These are phyloP conservation scores for Aschersonia sp. DNA, from an alignment of 2,329 filamentous ascomycete species.

Conservation along the genomic window DNA sequence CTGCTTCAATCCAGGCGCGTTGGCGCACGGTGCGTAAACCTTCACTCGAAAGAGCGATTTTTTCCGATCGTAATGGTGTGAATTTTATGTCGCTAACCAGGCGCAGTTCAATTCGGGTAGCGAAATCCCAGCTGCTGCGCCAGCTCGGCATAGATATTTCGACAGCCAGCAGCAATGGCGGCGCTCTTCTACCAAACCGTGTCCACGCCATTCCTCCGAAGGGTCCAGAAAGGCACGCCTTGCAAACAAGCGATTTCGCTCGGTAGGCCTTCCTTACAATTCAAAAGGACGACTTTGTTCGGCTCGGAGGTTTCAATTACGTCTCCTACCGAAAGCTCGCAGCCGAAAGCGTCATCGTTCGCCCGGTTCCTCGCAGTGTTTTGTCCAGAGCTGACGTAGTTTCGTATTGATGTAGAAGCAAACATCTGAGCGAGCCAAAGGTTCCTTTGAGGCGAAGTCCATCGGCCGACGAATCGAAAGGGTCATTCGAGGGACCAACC, in stretches of 20 bases:
- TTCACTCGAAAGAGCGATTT: conserved; percentile 29
- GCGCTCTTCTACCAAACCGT: no score
- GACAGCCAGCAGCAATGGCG: no score
- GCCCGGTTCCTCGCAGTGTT: conserved; percentile 56
- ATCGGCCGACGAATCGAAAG: conserved; percentile 27
- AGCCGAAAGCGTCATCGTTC: no score
- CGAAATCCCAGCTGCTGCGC: conserved; percentile 82
- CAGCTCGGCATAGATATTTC: conserved; percentile 53
- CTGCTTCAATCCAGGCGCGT: conserved; percentile 51
- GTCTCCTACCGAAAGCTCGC: no score
- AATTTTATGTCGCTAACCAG: conserved; percentile 28
- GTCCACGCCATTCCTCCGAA: no score
- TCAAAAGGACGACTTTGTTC: no score
- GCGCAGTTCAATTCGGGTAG: conserved; percentile 56
- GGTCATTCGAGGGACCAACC: conserved; percentile 13
- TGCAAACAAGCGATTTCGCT: no score
- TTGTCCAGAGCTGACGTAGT: conserved; percentile 14
- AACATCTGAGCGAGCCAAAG: conserved; percentile 34
- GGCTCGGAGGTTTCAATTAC: no score
- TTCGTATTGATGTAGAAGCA: conserved; percentile 13
- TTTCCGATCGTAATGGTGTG: conserved; percentile 33
- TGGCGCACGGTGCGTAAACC: conserved; percentile 41
- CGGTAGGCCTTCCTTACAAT: no score
- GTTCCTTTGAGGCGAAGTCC: conserved; percentile 34
- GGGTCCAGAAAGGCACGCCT: no score